A percentile compares a stretch with the other conserved stretches of the same genome.
Conservation (phyloP, 2,329 filamentous ascomycete genomes). For the Aureobasidium zeae region DNA sequence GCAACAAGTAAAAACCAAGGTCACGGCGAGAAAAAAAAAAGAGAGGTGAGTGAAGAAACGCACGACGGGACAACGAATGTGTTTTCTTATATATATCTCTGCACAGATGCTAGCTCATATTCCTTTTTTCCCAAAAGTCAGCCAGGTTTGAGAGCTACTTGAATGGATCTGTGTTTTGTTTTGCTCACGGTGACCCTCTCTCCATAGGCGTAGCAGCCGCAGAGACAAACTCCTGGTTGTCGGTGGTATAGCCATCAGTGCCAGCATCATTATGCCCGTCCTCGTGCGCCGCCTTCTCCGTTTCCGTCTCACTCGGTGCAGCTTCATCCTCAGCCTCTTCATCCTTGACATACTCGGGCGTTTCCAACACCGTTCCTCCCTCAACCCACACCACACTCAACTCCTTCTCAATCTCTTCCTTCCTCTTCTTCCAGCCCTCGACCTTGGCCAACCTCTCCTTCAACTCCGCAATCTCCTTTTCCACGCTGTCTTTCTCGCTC, state of each 20-base stretch:
- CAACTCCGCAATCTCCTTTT: constrained; percentile 80
- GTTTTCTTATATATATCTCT: no score
- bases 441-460: constrained; percentile 72
- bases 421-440: constrained; percentile 70
- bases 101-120: no score
- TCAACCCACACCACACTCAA: constrained; percentile 55
- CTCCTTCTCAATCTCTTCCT: constrained; percentile 74
- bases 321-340: constrained; percentile 2
- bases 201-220: constrained; percentile 7
- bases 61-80: no score
- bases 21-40: no score
- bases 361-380: constrained; percentile 32
- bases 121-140: no score
- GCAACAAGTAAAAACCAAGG: no score
- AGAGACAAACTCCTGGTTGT: constrained; percentile 3
- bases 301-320: constrained; percentile 3
- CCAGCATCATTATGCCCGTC: background rate
- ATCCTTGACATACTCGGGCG: constrained; percentile 29
- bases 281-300: background rate
- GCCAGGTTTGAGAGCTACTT: no score
- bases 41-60: no score
- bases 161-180: no score
- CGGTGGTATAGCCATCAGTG: constrained; percentile 2
- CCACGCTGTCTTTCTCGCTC: constrained; percentile 84
- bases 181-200: background rate